Evolutionary conservation across 306 rosid species (phyloP).

Genomic region (Begonia fuchsioides): DNA sequence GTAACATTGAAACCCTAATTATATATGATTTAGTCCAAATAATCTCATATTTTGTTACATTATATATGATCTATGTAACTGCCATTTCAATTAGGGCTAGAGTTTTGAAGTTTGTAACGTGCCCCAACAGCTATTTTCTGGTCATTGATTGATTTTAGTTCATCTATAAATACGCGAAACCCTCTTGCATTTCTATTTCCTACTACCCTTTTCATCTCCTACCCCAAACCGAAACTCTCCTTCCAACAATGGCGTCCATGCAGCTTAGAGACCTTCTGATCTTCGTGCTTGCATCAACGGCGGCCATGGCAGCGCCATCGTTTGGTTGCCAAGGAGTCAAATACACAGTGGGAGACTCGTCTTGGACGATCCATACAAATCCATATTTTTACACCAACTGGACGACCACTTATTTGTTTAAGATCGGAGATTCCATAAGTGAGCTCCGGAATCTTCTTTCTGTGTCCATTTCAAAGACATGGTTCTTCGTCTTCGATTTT

Average conservation of each 20-base stretch:
- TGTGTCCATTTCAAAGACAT: background rate
- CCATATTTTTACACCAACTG: slow-evolving; percentile 12
- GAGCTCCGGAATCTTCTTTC: background rate
- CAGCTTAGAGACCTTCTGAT: background rate
- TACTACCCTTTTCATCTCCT: too few relatives aligned
- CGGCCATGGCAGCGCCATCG: slow-evolving; percentile 2
- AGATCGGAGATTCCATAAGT: slow-evolving; percentile 27
- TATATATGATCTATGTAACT: too few relatives aligned
- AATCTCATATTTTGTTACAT: too few relatives aligned
- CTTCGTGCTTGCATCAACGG: background rate
- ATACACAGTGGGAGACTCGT: slow-evolving; percentile 22
- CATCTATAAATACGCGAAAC: too few relatives aligned
- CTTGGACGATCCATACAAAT: slow-evolving; percentile 18
- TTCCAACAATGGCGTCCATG: background rate
- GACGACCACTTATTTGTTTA: slow-evolving; percentile 25
- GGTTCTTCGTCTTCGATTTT: background rate
- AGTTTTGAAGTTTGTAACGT: too few relatives aligned
- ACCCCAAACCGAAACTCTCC: too few relatives aligned
- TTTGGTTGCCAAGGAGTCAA: slow-evolving; percentile 10
- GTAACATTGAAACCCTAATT: too few relatives aligned
- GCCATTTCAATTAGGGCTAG: too few relatives aligned
- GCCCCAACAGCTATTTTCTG: too few relatives aligned
- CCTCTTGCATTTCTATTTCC: too few relatives aligned
- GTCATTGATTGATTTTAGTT: too few relatives aligned
- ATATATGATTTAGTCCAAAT: too few relatives aligned